These are phyloP conservation scores for Flaveria robusta DNA, from an alignment of 129 eudicot genomes.

Conservation along the genomic window DNA sequence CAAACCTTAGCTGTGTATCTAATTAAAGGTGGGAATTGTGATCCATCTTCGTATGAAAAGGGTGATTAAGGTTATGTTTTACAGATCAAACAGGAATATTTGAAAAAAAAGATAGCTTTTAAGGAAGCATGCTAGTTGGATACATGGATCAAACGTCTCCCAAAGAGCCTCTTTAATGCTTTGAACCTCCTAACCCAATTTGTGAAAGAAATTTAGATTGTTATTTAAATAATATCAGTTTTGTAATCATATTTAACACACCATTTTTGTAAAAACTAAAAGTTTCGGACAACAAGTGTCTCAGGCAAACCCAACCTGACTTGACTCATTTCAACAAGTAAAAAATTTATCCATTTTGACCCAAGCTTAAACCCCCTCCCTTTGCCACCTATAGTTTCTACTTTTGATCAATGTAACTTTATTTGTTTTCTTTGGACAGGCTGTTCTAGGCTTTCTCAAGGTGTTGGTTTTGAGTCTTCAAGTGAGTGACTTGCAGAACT, in stretches of 20 bases:
- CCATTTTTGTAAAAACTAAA: not conserved
- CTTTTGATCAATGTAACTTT: conserved; percentile 21
- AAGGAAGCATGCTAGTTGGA: not conserved
- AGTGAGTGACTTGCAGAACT: conserved; percentile 59
- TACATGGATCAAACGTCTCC: not conserved
- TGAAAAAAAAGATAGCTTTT: not conserved
- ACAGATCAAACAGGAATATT: not conserved
- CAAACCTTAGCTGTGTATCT: not conserved
- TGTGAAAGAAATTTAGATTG: not conserved
- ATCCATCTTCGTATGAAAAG: not conserved
- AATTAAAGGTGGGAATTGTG: not conserved
- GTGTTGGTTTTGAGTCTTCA: conserved; percentile 79
- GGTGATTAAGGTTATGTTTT: not conserved
- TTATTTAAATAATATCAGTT: not conserved
- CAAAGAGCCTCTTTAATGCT: conserved; percentile 7
- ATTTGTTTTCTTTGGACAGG: conserved; percentile 51
- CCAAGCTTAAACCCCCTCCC: not conserved
- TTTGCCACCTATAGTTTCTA: not conserved
- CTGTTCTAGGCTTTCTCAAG: conserved; percentile 92
- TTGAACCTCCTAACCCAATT: not conserved
- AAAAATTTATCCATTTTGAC: not conserved
- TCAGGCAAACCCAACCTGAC: not conserved
- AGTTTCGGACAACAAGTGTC: not conserved
- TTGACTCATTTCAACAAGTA: not conserved
- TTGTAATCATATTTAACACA: not conserved